Conservation (phyloP, 257 asterid species). For the Nicotiana attenuata region DNA sequence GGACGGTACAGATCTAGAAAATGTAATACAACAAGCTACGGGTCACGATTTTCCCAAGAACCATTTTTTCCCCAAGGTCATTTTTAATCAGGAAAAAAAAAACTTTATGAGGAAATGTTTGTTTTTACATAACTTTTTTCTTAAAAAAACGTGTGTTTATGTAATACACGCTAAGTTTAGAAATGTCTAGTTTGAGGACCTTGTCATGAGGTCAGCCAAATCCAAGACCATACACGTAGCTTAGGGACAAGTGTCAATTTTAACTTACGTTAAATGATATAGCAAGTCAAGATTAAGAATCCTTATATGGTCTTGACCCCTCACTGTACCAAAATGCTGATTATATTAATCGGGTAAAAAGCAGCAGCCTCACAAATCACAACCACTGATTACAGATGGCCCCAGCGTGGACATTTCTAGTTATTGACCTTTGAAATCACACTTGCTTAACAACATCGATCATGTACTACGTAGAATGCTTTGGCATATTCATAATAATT, state of each 20-base stretch:
- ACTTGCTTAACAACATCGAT: neutral
- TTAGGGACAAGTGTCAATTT: neutral
- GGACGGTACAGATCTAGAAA: neutral
- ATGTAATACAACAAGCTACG: neutral
- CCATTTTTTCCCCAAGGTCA: neutral
- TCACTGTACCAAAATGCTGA: neutral
- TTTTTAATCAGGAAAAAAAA: neutral
- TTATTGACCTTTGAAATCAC: constrained; percentile 1
- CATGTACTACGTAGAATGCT: too few species aligned
- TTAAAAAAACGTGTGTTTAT: neutral
- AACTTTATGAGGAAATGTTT: neutral
- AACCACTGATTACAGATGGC: constrained; percentile 7
- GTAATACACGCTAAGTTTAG: neutral
- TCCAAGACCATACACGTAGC: constrained; percentile 24
- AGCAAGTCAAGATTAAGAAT: neutral
- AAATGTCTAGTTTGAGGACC: constrained; percentile 9
- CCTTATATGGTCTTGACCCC: constrained; percentile 11
- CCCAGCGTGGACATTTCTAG: constrained; percentile 20
- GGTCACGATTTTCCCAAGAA: neutral
- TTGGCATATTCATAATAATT: too few species aligned
- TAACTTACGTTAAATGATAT: neutral
- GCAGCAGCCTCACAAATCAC: neutral
- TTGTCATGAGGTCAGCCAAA: constrained; percentile 19
- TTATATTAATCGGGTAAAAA: neutral
- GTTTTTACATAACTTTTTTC: neutral